These are phyloP conservation scores for Pichia sp. DNA, from an alignment of 1,139 yeast species.

Conservation along the genomic window DNA sequence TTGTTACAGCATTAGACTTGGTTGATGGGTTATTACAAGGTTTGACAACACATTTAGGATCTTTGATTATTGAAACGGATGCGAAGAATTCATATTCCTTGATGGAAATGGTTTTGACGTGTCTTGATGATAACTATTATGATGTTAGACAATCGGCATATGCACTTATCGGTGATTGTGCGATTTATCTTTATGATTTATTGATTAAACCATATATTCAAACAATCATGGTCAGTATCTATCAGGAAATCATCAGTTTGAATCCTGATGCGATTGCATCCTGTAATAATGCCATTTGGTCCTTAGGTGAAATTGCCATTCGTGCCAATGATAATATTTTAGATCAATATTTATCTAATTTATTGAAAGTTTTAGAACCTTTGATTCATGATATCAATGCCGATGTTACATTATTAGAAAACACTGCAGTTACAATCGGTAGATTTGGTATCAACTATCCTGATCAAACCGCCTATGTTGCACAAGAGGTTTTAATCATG, in stretches of 20 bases:
- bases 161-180: constrained; percentile 88
- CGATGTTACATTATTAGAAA: constrained; percentile 70
- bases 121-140: constrained; percentile 72
- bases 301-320: constrained; percentile 82
- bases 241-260: constrained; percentile 62
- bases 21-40: constrained; percentile 95
- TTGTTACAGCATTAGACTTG: constrained; percentile 85
- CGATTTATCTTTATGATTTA: constrained; percentile 55
- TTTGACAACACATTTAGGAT: constrained; percentile 60
- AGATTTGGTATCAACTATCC: constrained; percentile 73
- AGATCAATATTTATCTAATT: constrained; percentile 58
- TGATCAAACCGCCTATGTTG: constrained; percentile 35
- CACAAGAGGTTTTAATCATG: constrained; percentile 49
- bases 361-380: constrained; percentile 63
- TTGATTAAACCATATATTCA: constrained; percentile 58
- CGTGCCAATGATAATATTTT: constrained; percentile 51
- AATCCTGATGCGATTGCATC: constrained; percentile 54
- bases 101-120: constrained; percentile 62
- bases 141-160: constrained; percentile 94
- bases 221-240: constrained; percentile 58
- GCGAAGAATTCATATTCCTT: constrained; percentile 38
- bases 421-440: constrained; percentile 93
- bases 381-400: constrained; percentile 58
- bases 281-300: constrained; percentile 91
- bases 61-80: constrained; percentile 46